These are phyloP conservation scores for Fusarium agapanthi DNA, from an alignment of 2,329 filamentous ascomycete genomes.

Conservation along the genomic window DNA sequence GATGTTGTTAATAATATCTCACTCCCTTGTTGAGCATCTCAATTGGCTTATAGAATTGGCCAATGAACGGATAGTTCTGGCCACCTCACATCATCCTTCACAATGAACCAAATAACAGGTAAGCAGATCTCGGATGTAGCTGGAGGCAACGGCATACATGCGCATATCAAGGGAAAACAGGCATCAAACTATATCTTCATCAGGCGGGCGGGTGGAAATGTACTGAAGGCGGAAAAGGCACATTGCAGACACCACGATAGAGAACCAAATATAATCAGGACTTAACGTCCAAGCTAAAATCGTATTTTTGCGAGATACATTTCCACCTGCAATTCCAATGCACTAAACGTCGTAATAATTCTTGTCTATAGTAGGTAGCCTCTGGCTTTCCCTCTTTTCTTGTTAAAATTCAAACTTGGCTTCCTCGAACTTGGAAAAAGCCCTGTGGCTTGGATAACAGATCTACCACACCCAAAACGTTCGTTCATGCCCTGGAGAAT, in stretches of 20 bases:
- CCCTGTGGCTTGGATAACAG: constrained; percentile 39
- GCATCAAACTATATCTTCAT: not conserved
- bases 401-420: constrained; percentile 31
- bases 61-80: not conserved
- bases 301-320: not conserved
- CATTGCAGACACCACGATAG: not conserved
- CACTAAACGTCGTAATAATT: constrained; percentile 17
- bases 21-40: not conserved
- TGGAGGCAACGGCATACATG: not conserved
- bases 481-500: constrained; percentile 25
- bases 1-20: no score
- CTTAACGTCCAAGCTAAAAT: not conserved
- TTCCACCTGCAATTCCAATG: not conserved
- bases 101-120: no score
- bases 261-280: not conserved
- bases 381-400: constrained; percentile 17
- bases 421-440: constrained; percentile 18
- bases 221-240: not conserved
- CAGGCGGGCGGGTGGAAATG: no score
- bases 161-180: not conserved
- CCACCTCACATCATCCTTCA: no score
- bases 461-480: constrained; percentile 35
- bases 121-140: not conserved
- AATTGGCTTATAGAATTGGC: no score
- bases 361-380: constrained; percentile 26